Percentiles rank a stretch among this genome's conserved stretches.
phyloP scores from a whole-genome alignment of 2,329 filamentous ascomycete genomes.

The Aspergillus flavus region DNA sequence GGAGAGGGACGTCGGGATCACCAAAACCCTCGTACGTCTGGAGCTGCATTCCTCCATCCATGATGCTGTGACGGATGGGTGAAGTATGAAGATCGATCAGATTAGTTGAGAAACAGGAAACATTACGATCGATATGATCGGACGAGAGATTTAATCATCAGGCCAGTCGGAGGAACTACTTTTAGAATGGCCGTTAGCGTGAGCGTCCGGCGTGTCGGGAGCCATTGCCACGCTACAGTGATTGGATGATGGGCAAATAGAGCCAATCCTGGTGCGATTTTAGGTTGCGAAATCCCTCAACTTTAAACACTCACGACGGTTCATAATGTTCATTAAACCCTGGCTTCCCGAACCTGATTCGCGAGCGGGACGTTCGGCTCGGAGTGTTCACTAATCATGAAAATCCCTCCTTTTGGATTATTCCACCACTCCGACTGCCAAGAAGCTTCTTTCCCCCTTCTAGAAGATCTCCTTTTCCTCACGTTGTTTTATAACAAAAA shows the following conservation, averaged over 20 bases:
- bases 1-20: constrained; percentile 9
- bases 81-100: neutral
- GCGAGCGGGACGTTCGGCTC: constrained; percentile 8
- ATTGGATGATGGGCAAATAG: neutral
- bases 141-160: neutral
- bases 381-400: constrained; percentile 16
- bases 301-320: neutral
- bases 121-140: neutral
- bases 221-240: neutral
- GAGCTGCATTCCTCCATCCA: neutral
- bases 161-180: neutral
- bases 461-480: neutral
- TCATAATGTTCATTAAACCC: neutral
- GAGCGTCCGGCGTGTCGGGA: neutral
- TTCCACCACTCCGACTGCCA: neutral
- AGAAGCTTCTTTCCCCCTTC: neutral
- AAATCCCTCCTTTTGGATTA: neutral
- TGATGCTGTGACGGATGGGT: neutral
- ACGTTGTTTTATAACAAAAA: too few species aligned
- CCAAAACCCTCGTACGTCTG: neutral
- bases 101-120: neutral
- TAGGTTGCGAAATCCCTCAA: neutral
- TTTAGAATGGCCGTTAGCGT: neutral
- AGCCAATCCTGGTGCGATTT: neutral
- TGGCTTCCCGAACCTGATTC: neutral